These are phyloP conservation scores for Cocos nucifera DNA, from an alignment of 176 grass and related monocot genomes.

Conservation along the genomic window DNA sequence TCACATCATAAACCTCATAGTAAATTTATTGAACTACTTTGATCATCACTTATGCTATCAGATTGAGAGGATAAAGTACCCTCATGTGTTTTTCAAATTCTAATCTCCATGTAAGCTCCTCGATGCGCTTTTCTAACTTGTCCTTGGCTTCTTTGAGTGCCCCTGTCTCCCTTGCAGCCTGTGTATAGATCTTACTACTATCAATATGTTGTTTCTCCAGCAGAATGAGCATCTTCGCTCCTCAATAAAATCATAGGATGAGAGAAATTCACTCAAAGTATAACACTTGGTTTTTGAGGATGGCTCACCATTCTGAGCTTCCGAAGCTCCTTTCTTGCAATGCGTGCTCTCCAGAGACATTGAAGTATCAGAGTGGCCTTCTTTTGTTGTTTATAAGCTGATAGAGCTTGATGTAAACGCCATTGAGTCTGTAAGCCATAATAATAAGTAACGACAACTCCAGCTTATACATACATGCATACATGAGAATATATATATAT, in stretches of 20 bases:
- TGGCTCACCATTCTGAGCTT: slow-evolving; percentile 62
- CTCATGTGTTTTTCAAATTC: slow-evolving; percentile 80
- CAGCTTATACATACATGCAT: neutral
- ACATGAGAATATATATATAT: neutral
- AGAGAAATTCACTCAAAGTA: neutral
- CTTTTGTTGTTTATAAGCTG: slow-evolving; percentile 62
- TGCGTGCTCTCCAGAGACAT: slow-evolving; percentile 77
- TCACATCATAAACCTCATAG: neutral
- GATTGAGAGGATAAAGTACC: slow-evolving; percentile 36
- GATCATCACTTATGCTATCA: too few relatives aligned
- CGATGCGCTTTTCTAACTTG: slow-evolving; percentile 88
- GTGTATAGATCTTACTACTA: slow-evolving; percentile 19
- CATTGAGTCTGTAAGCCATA: slow-evolving; percentile 61
- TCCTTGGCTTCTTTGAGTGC: slow-evolving; percentile 93
- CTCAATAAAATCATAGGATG: neutral
- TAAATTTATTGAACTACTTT: neutral
- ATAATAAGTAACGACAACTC: too few relatives aligned
- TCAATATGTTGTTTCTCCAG: neutral
- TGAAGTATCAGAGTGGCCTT: slow-evolving; percentile 63
- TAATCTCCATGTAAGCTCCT: slow-evolving; percentile 85
- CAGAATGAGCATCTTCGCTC: neutral
- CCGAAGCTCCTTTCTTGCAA: slow-evolving; percentile 86
- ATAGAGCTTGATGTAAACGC: slow-evolving; percentile 64
- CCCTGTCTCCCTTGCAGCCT: slow-evolving; percentile 91
- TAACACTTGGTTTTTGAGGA: slow-evolving; percentile 4